Evolutionary conservation across 441 rosid genomes (phyloP).

Genomic region (Eutrema salsugineum): DNA sequence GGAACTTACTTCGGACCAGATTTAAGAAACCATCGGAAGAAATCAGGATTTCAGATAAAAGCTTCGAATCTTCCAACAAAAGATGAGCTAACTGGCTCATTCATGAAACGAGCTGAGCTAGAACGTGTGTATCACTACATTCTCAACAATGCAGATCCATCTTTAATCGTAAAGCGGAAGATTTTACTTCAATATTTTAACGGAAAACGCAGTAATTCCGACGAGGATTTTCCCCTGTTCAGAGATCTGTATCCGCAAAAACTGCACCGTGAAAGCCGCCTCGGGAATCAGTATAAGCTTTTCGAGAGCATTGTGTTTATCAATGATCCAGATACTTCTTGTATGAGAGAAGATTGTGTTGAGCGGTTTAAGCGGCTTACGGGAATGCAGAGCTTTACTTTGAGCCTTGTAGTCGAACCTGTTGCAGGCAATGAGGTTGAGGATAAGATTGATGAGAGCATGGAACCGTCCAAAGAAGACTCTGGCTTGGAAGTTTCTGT

Average conservation of each 20-base stretch:
- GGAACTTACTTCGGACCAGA: conserved; percentile 52
- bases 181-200: conserved; percentile 25
- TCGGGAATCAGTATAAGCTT: conserved; percentile 16
- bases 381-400: conserved; percentile 13
- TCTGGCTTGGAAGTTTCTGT: neutral
- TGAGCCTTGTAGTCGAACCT: conserved; percentile 5
- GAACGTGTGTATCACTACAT: conserved; percentile 34
- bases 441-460: neutral
- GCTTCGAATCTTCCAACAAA: conserved; percentile 19
- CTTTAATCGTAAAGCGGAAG: conserved; percentile 12
- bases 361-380: conserved; percentile 36
- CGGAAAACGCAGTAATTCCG: conserved; percentile 12
- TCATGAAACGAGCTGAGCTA: conserved; percentile 35
- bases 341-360: conserved; percentile 30
- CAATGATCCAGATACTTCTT: conserved; percentile 35
- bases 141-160: conserved; percentile 37
- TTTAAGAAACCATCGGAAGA: conserved; percentile 27
- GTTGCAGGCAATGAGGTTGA: neutral
- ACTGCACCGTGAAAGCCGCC: conserved; percentile 29
- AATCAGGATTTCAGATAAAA: conserved; percentile 39
- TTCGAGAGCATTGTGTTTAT: conserved; percentile 36
- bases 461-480: neutral
- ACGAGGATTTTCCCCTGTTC: conserved; percentile 28
- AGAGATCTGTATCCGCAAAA: conserved; percentile 33
- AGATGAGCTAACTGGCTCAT: conserved; percentile 34